Percentiles rank a stretch among this genome's conserved stretches.
phyloP scores from a whole-genome alignment of 208 protist genomes.

The Leishmania lainsoni region DNA sequence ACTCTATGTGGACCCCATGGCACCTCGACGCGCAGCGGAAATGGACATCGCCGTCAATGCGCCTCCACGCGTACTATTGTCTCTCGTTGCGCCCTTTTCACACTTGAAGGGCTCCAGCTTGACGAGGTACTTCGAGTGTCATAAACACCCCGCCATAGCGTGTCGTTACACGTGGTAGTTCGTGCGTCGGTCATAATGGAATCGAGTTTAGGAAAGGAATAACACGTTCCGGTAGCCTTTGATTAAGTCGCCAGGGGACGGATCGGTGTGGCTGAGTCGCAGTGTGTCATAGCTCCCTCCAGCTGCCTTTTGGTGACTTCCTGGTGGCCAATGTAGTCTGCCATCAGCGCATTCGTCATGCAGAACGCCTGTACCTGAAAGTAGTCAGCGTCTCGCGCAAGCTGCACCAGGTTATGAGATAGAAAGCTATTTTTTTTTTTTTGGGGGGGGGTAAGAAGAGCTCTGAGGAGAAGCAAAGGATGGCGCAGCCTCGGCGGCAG shows the following conservation, averaged over 20 bases:
- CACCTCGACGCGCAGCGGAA: background rate
- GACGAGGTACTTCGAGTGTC: background rate
- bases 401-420: background rate
- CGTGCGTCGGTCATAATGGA: background rate
- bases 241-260: background rate
- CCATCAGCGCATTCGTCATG: background rate
- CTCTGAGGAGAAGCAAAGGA: background rate
- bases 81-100: too few relatives aligned
- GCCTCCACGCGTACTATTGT: background rate
- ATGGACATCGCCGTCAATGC: background rate
- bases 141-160: background rate
- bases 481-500: background rate
- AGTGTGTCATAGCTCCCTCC: background rate
- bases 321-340: slow-evolving; percentile 11
- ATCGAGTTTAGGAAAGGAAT: background rate
- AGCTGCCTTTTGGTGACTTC: slow-evolving; percentile 1
- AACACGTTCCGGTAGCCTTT: background rate
- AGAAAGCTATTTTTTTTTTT: background rate
- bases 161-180: background rate
- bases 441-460: background rate
- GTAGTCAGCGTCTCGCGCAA: background rate
- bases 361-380: background rate
- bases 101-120: background rate
- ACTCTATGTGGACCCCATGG: background rate
- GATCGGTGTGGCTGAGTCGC: background rate